A percentile compares a stretch with the other conserved stretches of the same genome.
phyloP scores from a whole-genome alignment of 345 rosid genomes.

The Eucalyptus cladocalyx region DNA sequence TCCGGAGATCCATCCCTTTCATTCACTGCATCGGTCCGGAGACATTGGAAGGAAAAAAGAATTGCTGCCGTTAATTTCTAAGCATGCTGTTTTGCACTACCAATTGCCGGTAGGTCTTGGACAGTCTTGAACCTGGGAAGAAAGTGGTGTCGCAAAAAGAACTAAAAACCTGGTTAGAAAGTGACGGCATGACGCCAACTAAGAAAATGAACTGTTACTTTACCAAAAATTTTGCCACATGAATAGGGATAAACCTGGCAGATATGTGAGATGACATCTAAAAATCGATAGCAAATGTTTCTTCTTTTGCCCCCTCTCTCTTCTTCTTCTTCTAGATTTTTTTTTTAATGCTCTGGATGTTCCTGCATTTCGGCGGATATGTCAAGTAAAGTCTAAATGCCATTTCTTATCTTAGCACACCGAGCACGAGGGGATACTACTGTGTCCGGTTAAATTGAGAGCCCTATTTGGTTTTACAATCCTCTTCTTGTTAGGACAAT shows the following conservation, averaged over 20 bases:
- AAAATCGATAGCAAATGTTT: neutral
- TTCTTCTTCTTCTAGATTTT: neutral
- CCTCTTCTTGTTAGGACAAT: neutral
- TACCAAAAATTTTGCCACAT: neutral
- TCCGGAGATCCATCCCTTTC: neutral
- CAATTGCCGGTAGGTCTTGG: neutral
- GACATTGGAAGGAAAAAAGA: neutral
- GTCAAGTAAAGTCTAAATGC: neutral
- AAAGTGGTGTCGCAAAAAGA: neutral
- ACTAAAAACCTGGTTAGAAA: neutral
- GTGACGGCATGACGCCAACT: neutral
- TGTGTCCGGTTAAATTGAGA: neutral
- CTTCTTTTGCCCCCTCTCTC: neutral
- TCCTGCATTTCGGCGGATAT: neutral
- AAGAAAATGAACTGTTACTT: neutral
- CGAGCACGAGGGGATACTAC: neutral
- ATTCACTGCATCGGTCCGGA: neutral
- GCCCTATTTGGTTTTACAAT: neutral
- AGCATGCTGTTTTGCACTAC: neutral
- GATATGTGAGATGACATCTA: neutral
- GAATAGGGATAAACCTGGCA: neutral
- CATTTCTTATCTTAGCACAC: neutral
- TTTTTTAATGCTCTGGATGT: neutral
- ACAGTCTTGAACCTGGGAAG: neutral
- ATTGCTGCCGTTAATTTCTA: neutral